Percentiles rank a stretch among this genome's conserved stretches.
phyloP scores from a whole-genome alignment of 495 filamentous ascomycete genomes.

The Gamarada debralockiae region DNA sequence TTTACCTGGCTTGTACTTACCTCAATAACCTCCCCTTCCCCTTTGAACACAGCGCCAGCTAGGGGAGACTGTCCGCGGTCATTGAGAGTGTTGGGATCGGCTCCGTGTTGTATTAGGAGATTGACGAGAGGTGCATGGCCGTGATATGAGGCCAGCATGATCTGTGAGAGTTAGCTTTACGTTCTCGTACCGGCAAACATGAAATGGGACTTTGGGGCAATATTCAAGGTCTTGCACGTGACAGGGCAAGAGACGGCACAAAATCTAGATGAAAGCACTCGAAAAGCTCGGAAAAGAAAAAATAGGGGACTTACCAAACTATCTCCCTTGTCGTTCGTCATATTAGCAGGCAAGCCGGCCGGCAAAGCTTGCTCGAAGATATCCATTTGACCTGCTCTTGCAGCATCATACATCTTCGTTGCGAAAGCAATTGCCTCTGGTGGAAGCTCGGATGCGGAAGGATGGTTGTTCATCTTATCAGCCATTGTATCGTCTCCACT shows the following conservation, averaged over 20 bases:
- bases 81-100: slow-evolving; percentile 49
- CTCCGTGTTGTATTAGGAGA: slow-evolving; percentile 44
- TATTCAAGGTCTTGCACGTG: background rate
- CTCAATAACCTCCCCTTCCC: slow-evolving; percentile 43
- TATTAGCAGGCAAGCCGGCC: slow-evolving; percentile 45
- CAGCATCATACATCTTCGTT: slow-evolving; percentile 46
- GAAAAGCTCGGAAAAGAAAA: background rate
- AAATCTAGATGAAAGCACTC: background rate
- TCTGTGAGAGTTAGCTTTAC: slow-evolving; percentile 24
- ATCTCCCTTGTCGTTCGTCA: slow-evolving; percentile 56
- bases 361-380: slow-evolving; percentile 47
- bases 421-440: slow-evolving; percentile 51
- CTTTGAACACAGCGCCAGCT: slow-evolving; percentile 54
- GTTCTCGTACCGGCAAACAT: background rate
- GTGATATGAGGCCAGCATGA: slow-evolving; percentile 56
- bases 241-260: background rate
- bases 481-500: background rate
- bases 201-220: background rate
- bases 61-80: slow-evolving; percentile 51
- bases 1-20: slow-evolving; percentile 20
- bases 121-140: slow-evolving; percentile 47
- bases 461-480: background rate
- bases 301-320: slow-evolving; percentile 36
- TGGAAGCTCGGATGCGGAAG: slow-evolving; percentile 24
- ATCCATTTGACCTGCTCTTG: slow-evolving; percentile 41